Evolutionary conservation across 1,284 basidiomycete species (phyloP).

Genomic region (Rhodotorula sp.): DNA sequence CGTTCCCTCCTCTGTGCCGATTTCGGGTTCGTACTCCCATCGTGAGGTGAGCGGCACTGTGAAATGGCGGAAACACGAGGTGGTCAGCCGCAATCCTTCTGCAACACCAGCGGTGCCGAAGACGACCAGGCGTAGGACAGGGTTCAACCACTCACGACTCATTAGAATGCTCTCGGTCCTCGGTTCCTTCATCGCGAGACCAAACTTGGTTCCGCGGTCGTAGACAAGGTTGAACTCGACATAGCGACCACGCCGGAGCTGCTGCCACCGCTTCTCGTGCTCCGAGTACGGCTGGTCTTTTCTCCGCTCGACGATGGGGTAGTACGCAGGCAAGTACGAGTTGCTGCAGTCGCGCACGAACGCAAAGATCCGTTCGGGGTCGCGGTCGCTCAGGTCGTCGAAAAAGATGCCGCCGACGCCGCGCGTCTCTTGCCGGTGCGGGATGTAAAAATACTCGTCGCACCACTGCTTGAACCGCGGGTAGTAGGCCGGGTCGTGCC

Average conservation of each 20-base stretch:
- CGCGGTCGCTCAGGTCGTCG: slow-evolving; percentile 69
- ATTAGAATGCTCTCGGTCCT: slow-evolving; percentile 90
- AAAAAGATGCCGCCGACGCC: slow-evolving; percentile 97
- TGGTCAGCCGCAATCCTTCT: slow-evolving; percentile 9
- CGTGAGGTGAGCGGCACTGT: slow-evolving; percentile 76
- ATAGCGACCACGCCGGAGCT: slow-evolving; percentile 80
- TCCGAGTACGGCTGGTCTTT: slow-evolving; percentile 61
- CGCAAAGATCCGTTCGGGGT: slow-evolving; percentile 65
- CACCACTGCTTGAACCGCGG: slow-evolving; percentile 90
- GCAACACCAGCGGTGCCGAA: neutral
- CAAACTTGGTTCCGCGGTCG: slow-evolving; percentile 66
- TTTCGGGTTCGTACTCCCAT: slow-evolving; percentile 88
- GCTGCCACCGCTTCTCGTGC: slow-evolving; percentile 76
- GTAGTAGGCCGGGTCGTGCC: slow-evolving; percentile 69
- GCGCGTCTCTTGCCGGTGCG: slow-evolving; percentile 84
- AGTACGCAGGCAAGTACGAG: slow-evolving; percentile 80
- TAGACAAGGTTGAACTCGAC: slow-evolving; percentile 93
- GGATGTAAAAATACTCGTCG: slow-evolving; percentile 93
- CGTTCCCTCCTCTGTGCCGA: slow-evolving; percentile 66
- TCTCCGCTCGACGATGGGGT: slow-evolving; percentile 72
- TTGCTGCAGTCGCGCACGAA: slow-evolving; percentile 70
- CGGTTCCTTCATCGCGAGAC: slow-evolving; percentile 83
- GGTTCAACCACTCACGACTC: slow-evolving; percentile 54
- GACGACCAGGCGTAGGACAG: neutral
- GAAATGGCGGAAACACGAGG: too few relatives aligned